These are phyloP conservation scores for Claviceps maximensis DNA, from an alignment of 2,329 filamentous ascomycete species.

Conservation along the genomic window DNA sequence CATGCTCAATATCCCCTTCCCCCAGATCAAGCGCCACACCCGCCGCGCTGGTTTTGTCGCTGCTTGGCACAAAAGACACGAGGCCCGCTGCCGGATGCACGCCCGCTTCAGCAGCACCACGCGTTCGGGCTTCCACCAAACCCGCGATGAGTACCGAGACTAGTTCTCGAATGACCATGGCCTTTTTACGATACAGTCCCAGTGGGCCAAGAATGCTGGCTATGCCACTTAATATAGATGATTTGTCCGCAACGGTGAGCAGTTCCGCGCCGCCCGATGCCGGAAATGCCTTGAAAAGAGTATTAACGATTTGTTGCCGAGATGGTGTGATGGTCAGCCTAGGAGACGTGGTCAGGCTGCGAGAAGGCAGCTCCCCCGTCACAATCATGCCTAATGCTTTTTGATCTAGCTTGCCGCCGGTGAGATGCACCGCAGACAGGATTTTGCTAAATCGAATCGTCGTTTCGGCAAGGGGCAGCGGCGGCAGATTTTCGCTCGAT, in stretches of 20 bases:
- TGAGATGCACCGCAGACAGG: constrained; percentile 51
- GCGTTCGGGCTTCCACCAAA: constrained; percentile 78
- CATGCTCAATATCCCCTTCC: constrained; percentile 51
- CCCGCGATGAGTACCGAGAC: constrained; percentile 72
- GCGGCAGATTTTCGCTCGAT: constrained; percentile 56
- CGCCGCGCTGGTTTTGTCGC: constrained; percentile 34
- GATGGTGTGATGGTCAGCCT: constrained; percentile 42
- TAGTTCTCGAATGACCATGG: constrained; percentile 76
- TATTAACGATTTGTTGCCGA: constrained; percentile 49
- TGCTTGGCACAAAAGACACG: constrained; percentile 51
- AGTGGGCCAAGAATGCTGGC: constrained; percentile 71
- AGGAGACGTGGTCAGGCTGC: constrained; percentile 37
- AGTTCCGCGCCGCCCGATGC: constrained; percentile 49
- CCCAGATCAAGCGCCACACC: constrained; percentile 43
- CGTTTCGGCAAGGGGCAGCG: constrained; percentile 58
- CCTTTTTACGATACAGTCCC: constrained; percentile 78
- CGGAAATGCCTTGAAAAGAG: constrained; percentile 59
- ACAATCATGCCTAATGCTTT: constrained; percentile 52
- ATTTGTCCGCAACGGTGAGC: constrained; percentile 61
- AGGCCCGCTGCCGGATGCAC: constrained; percentile 87
- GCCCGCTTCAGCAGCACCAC: constrained; percentile 89
- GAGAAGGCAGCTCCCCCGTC: constrained; percentile 41
- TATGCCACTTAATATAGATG: constrained; percentile 72
- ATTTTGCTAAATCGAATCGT: constrained; percentile 62
- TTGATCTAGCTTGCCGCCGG: constrained; percentile 48